Base-by-base conservation (phyloP, 2,329 filamentous ascomycete species). In the Claviceps humidiphila region DNA sequence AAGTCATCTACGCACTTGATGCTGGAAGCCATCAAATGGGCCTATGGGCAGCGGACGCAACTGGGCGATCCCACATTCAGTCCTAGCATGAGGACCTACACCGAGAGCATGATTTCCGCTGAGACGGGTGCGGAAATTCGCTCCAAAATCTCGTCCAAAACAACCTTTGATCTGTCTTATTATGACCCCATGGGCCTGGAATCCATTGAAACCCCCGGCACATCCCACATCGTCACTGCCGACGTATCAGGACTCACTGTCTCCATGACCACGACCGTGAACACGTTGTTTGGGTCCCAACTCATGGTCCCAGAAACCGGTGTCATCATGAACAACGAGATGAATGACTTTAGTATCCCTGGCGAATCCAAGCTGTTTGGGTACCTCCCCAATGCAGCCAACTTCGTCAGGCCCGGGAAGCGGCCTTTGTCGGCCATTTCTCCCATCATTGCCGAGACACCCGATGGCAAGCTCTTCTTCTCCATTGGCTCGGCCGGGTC, bases 1-100 rank as follows among this genome's bases (percentile, higher is more conserved):
- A 76, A 77, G 57, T 63, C 88, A 0, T 87, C 81, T 41, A 87
- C 85, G 0, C 89, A 95, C 63, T 74, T 84, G 0, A 69, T 95
- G n/a, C 82, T 91, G 57, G 89, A 95, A 71, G 84, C 87, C 1
- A 85, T 94, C 54, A 74, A 85, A 7, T 95, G 90, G 62, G 87
- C 82, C 0, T 95, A 94, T 59, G 89, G 84, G 2, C 69, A 84
- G 72, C 79, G 88, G 49, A 75, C 79, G 1, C 71, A 85, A 37
- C 74, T 95, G 0, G 89, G 87, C 1, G 89, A 95, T 58, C 89
- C 89, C 0, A 71, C 70, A 0, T 94, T 86, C 59, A 78, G 90
- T 6, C 60, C 66, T 0, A 70, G 75, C 0, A 75, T 85, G 11
- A 70, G 85, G 44, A 69, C 76, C 14, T 77, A 77, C 51, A 87